phyloP scores from a whole-genome alignment of 768 basidiomycete genomes.

The Psilocybe subaeruginosa region DNA sequence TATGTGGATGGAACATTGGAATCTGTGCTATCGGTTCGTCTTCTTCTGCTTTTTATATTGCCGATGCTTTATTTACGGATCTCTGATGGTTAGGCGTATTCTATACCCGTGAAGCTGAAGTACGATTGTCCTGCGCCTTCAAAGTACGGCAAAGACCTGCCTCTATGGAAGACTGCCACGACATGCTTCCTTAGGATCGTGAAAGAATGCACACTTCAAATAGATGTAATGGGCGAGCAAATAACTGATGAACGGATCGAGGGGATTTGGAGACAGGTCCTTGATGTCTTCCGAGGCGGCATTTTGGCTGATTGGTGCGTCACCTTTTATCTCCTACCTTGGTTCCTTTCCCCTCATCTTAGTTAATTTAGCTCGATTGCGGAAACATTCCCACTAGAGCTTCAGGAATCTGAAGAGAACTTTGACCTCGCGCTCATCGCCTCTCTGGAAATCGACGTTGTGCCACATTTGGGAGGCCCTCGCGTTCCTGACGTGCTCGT shows the following conservation, averaged over 20 bases:
- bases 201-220: conserved; percentile 60
- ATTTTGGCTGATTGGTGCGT: conserved; percentile 85
- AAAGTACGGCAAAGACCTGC: conserved; percentile 83
- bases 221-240: conserved; percentile 54
- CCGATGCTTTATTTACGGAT: background rate
- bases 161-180: conserved; percentile 96
- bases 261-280: conserved; percentile 82
- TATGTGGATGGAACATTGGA: conserved; percentile 87
- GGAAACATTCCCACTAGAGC: conserved; percentile 59
- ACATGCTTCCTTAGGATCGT: conserved; percentile 74
- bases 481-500: conserved; percentile 76
- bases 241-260: conserved; percentile 70
- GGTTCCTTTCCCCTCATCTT: background rate
- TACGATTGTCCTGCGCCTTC: conserved; percentile 93
- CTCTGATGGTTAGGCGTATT: conserved; percentile 62
- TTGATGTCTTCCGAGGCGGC: conserved; percentile 81
- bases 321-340: background rate
- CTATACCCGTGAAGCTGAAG: conserved; percentile 91
- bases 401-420: conserved; percentile 79
- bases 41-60: background rate
- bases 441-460: conserved; percentile 77
- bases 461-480: conserved; percentile 71
- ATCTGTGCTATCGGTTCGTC: conserved; percentile 71
- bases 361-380: conserved; percentile 49
- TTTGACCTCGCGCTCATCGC: conserved; percentile 84